Evolutionary conservation across 495 filamentous ascomycete species (phyloP).

Genomic region (Penicillium argentinense): DNA sequence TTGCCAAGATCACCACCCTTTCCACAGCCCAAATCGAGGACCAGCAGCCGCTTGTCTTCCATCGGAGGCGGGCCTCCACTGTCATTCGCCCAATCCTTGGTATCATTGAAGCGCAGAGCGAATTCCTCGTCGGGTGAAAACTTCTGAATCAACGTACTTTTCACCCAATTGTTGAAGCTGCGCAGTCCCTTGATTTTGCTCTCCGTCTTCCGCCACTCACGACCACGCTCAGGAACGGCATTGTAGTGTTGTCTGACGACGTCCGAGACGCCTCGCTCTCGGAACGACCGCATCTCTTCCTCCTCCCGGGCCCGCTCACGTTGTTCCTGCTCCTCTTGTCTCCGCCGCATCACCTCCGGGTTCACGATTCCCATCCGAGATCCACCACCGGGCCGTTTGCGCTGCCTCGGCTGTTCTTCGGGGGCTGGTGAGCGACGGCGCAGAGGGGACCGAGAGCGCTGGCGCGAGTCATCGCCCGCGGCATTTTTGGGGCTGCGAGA

Average conservation of each 20-base stretch:
- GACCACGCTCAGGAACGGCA: slow-evolving; percentile 79
- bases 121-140: slow-evolving; percentile 84
- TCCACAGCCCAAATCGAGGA: slow-evolving; percentile 93
- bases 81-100: slow-evolving; percentile 52
- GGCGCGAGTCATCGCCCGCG: slow-evolving; percentile 23
- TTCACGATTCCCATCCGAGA: slow-evolving; percentile 72
- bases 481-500: slow-evolving; percentile 30
- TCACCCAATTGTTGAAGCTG: slow-evolving; percentile 98
- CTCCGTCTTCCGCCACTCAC: slow-evolving; percentile 91
- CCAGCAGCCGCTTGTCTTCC: slow-evolving; percentile 59
- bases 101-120: slow-evolving; percentile 37
- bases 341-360: slow-evolving; percentile 65
- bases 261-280: slow-evolving; percentile 67
- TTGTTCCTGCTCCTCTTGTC: slow-evolving; percentile 63
- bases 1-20: slow-evolving; percentile 95
- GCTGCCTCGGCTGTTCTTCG: slow-evolving; percentile 57
- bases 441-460: slow-evolving; percentile 40
- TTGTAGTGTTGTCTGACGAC: slow-evolving; percentile 94
- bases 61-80: slow-evolving; percentile 43
- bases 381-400: slow-evolving; percentile 83
- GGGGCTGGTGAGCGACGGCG: slow-evolving; percentile 41
- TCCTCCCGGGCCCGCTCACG: slow-evolving; percentile 59
- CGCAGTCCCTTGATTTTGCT: slow-evolving; percentile 91
- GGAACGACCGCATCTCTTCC: slow-evolving; percentile 47
- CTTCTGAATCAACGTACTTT: slow-evolving; percentile 94